phyloP scores from a whole-genome alignment of 305 asterid genomes.

The Fraxinus nigra region DNA sequence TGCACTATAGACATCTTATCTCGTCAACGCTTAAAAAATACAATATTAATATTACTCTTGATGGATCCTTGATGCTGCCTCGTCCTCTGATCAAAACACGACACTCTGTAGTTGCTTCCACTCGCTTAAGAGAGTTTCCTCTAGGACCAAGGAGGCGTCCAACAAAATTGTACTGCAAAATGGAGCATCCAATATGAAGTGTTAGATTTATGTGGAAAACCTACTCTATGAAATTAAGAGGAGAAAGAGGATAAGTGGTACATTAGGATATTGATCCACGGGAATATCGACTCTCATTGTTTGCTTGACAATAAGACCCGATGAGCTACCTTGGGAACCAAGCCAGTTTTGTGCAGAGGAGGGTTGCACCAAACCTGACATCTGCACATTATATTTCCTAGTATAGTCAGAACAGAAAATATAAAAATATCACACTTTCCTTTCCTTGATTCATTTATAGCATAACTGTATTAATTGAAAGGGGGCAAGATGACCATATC shows the following conservation, averaged over 20 bases:
- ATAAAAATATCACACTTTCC: neutral
- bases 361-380: neutral
- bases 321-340: constrained; percentile 83
- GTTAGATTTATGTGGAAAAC: constrained; percentile 17
- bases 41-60: constrained; percentile 50
- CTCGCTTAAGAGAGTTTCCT: constrained; percentile 97
- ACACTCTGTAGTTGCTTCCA: constrained; percentile 91
- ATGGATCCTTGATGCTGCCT: constrained; percentile 56
- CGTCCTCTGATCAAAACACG: constrained; percentile 85
- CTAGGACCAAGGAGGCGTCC: constrained; percentile 99
- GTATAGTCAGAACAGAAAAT: neutral
- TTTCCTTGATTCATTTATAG: neutral
- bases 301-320: constrained; percentile 87
- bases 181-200: constrained; percentile 10
- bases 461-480: neutral
- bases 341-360: constrained; percentile 71
- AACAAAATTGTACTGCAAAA: constrained; percentile 85
- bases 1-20: neutral
- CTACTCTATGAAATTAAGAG: constrained; percentile 3
- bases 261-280: constrained; percentile 86
- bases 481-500: constrained; percentile 16
- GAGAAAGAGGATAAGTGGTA: constrained; percentile 34
- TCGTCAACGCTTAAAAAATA: neutral
- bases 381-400: constrained; percentile 1
- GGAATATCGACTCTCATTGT: constrained; percentile 94